Evolutionary conservation across 2,329 filamentous ascomycete genomes (phyloP), one percentile per base, ranked within the genome.

Genomic region (Beauveria scarabaeidicola): DNA sequence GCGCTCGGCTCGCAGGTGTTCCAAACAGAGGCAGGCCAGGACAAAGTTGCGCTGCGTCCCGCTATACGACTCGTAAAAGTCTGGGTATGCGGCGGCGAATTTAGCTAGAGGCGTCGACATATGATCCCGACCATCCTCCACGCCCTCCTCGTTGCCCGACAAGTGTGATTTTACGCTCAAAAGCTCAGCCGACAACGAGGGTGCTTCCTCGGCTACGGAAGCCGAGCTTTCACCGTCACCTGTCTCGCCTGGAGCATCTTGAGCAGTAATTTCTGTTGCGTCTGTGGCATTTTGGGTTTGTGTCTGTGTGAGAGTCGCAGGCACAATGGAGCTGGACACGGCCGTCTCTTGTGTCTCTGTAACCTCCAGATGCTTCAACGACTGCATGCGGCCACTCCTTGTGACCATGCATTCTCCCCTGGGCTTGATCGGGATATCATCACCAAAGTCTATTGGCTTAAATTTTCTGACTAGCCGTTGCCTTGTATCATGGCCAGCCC

Each of bases 11-110:
- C 69, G 68, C 1, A 79, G 68, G 55, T 70, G 72, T 19, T 75
- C 68, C 8, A 82, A 65, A 62, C 72, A 77, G 0, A 77, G 66
- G 54, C 79, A 76, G 0, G 77, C 77, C 23, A 70, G 71, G 25
- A 81, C 65, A 57, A 83, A 83, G 10, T 73, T 66, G 4, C 63
- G 64, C 4, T 73, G 65, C 27, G 65, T 74, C 1, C 75, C 78
- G 1, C 60, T 60, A 55, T 77, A 77, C 7, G 68, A 65, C 8
- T 73, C 73, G 3, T 58, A 60, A 62, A 78, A 83, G 21, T 70
- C 69, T 5, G 78, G 77, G 62, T 84, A 84, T 0, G 69, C 68
- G 0, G 61, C 47, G 3, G 62, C 68, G 62, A 79, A 84, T 2
- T 68, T 64, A 3, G 71, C 68, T 58, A 72, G 78, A 0, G 73